Percentiles rank a stretch among this genome's conserved stretches.
These are phyloP conservation scores for Chaetomium sp. DNA, from an alignment of 2,329 filamentous ascomycete species.

Conservation along the genomic window DNA sequence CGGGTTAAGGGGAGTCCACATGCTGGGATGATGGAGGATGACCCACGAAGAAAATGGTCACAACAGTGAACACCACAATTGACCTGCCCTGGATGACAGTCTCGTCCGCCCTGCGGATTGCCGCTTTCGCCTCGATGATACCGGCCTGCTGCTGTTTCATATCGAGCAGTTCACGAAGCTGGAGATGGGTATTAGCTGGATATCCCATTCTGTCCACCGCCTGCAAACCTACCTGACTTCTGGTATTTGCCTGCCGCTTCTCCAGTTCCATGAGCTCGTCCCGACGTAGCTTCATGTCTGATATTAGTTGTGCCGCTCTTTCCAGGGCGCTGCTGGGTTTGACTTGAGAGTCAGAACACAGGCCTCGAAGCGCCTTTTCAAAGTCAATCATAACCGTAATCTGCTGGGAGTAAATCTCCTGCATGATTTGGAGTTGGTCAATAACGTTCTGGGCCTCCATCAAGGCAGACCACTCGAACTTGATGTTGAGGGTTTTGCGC, in stretches of 20 bases:
- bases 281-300: slow-evolving; percentile 32
- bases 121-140: slow-evolving; percentile 40
- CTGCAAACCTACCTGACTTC: slow-evolving; percentile 32
- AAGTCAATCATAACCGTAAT: slow-evolving; percentile 33
- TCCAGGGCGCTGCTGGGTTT: slow-evolving; percentile 21
- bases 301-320: slow-evolving; percentile 25
- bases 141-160: slow-evolving; percentile 43
- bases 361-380: slow-evolving; percentile 29
- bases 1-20: not conserved
- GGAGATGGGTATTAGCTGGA: not conserved
- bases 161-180: slow-evolving; percentile 38
- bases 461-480: slow-evolving; percentile 32
- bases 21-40: not conserved
- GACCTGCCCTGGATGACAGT: slow-evolving; percentile 39
- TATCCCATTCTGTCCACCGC: no score
- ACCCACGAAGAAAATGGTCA: slow-evolving; percentile 43
- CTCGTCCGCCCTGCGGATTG: slow-evolving; percentile 39
- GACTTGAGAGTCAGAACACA: slow-evolving; percentile 21
- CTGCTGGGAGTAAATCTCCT: slow-evolving; percentile 33
- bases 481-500: slow-evolving; percentile 32
- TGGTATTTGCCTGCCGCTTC: slow-evolving; percentile 36
- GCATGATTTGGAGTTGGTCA: slow-evolving; percentile 34
- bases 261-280: slow-evolving; percentile 37
- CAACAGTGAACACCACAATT: slow-evolving; percentile 41
- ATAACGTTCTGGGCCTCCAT: slow-evolving; percentile 34